Evolutionary conservation across 2,329 filamentous ascomycete species (phyloP).

Genomic region (Proliferodiscus dingleyae): DNA sequence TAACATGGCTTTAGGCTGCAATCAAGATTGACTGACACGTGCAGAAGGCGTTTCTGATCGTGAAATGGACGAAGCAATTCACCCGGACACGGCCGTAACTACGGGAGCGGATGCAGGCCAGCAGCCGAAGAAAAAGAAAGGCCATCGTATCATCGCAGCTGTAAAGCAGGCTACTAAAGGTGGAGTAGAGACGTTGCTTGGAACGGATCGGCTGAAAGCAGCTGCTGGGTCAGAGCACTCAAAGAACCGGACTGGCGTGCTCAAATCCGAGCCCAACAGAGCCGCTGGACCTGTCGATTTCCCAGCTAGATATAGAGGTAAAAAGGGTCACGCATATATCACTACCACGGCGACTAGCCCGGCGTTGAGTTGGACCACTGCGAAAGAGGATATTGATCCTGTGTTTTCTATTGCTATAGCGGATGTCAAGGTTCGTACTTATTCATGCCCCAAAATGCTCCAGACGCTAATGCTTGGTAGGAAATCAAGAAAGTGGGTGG

Average conservation of each 20-base stretch:
- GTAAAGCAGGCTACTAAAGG: conserved; percentile 66
- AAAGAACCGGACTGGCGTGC: conserved; percentile 65
- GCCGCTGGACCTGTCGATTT: conserved; percentile 70
- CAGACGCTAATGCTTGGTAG: background rate
- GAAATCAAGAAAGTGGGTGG: conserved; percentile 78
- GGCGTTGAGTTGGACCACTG: conserved; percentile 46
- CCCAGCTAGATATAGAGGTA: conserved; percentile 63
- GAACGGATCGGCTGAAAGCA: conserved; percentile 59
- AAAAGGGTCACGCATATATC: conserved; percentile 69
- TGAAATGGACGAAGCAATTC: conserved; percentile 30
- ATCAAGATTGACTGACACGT: conserved; percentile 15
- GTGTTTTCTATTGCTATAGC: conserved; percentile 64
- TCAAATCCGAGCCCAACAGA: conserved; percentile 43
- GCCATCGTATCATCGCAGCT: conserved; percentile 44
- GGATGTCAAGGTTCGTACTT: conserved; percentile 3
- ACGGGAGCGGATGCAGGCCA: conserved; percentile 10
- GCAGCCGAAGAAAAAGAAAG: conserved; percentile 26
- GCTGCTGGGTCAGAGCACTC: conserved; percentile 55
- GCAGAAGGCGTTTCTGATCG: conserved; percentile 24
- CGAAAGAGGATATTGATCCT: conserved; percentile 45
- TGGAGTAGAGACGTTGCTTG: conserved; percentile 66
- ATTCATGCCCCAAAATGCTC: background rate
- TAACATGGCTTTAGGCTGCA: background rate
- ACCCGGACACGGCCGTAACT: conserved; percentile 35
- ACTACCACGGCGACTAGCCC: conserved; percentile 53